phyloP scores from a whole-genome alignment of 352 stramenopile genomes.

The Thalassiosira mediterranea region DNA sequence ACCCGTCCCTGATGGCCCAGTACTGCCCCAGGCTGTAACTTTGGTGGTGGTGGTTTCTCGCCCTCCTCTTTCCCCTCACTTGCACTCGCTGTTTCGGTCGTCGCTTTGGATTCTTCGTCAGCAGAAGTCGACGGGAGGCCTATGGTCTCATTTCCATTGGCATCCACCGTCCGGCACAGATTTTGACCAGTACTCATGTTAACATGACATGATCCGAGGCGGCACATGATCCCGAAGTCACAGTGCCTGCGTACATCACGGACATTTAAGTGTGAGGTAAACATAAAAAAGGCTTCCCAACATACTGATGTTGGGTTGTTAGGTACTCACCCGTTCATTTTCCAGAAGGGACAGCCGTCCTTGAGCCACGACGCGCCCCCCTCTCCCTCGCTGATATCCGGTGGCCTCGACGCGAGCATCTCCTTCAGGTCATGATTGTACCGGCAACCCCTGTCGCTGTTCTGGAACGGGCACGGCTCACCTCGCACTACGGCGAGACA shows the following conservation, averaged over 20 bases:
- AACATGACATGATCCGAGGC: conserved; percentile 89
- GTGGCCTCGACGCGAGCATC: conserved; percentile 57
- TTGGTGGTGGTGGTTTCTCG: conserved; percentile 36
- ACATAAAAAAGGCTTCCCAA: too few relatives aligned
- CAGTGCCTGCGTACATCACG: conserved; percentile 85
- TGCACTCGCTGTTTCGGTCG: neutral
- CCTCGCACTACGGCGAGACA: conserved; percentile 65
- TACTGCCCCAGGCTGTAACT: neutral
- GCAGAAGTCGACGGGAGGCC: neutral
- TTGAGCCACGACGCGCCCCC: conserved; percentile 37
- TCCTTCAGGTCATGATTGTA: conserved; percentile 83
- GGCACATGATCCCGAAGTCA: conserved; percentile 90
- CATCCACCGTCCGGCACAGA: conserved; percentile 38
- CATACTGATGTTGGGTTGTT: too few relatives aligned
- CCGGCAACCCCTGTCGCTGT: conserved; percentile 47
- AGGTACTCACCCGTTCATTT: conserved; percentile 37
- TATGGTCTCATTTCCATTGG: conserved; percentile 49
- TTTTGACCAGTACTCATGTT: conserved; percentile 78
- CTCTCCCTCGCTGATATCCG: conserved; percentile 59
- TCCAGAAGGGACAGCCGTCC: conserved; percentile 41
- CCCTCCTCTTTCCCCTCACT: conserved; percentile 15
- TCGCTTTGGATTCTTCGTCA: neutral
- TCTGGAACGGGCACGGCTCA: conserved; percentile 54
- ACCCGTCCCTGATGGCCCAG: conserved; percentile 46
- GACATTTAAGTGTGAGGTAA: conserved; percentile 84